Conservation (phyloP, 345 rosid species). For the Salix exigua region DNA sequence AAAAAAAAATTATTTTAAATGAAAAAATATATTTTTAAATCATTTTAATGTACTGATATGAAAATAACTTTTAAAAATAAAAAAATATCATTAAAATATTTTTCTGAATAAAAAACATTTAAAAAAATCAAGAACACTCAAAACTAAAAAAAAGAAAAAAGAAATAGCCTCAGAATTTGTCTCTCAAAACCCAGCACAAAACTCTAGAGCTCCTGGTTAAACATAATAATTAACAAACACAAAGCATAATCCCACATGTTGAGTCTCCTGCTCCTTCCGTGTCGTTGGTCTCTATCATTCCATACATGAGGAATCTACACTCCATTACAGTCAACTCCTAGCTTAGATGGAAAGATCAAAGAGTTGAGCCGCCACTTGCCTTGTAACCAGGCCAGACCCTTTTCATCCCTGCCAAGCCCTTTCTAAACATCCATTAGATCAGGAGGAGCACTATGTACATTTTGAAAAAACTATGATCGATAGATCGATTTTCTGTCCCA, state of each 20-base stretch:
- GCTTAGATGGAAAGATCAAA: neutral
- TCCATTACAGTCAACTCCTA: neutral
- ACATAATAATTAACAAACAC: constrained; percentile 1
- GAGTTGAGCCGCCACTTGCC: neutral
- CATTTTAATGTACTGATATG: no score
- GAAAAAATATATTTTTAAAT: no score
- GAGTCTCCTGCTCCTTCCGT: constrained; percentile 35
- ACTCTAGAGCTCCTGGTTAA: neutral
- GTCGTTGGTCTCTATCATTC: constrained; percentile 8
- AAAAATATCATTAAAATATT: no score
- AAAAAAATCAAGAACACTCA: neutral
- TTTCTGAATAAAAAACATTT: no score
- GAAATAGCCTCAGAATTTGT: constrained; percentile 5
- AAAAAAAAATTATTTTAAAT: no score
- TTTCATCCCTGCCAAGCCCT: neutral
- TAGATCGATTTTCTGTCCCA: neutral
- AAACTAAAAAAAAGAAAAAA: constrained; percentile 4
- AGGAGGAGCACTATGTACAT: neutral
- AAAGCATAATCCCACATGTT: constrained; percentile 38
- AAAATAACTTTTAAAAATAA: no score
- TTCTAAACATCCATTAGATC: neutral
- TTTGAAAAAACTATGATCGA: neutral
- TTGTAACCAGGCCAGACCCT: neutral
- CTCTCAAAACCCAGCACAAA: constrained; percentile 11
- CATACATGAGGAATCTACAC: neutral